phyloP scores from a whole-genome alignment of 306 rosid genomes.

The Rubus idaeus region DNA sequence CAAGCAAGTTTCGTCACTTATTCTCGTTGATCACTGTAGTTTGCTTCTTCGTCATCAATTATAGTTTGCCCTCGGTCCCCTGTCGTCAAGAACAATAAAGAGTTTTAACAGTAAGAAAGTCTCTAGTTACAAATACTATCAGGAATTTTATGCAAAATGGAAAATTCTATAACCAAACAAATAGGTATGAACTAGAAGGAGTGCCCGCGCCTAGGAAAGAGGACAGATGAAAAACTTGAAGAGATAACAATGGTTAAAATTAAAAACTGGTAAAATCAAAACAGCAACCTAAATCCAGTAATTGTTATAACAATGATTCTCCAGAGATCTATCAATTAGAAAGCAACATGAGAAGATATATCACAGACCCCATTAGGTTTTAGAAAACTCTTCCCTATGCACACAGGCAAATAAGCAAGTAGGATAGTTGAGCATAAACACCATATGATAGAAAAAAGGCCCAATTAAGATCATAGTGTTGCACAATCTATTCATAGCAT shows the following conservation, averaged over 20 bases:
- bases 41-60: no score
- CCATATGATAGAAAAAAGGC: neutral
- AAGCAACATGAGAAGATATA: neutral
- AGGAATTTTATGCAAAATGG: no score
- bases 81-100: no score
- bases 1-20: no score
- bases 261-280: neutral
- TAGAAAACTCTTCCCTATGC: no score
- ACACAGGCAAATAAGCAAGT: neutral
- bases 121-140: no score
- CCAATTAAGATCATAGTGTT: constrained; percentile 30
- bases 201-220: no score
- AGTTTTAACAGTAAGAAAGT: no score
- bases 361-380: neutral
- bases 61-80: no score
- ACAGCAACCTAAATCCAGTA: neutral
- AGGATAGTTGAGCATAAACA: neutral
- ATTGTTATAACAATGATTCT: neutral
- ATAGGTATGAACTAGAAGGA: no score
- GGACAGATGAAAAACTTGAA: neutral
- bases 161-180: no score
- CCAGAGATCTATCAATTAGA: neutral
- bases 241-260: neutral
- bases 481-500: constrained; percentile 55
- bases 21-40: no score